Conservation (phyloP, 176 grass and related monocot species). For the Thinopyrum elongatum region DNA sequence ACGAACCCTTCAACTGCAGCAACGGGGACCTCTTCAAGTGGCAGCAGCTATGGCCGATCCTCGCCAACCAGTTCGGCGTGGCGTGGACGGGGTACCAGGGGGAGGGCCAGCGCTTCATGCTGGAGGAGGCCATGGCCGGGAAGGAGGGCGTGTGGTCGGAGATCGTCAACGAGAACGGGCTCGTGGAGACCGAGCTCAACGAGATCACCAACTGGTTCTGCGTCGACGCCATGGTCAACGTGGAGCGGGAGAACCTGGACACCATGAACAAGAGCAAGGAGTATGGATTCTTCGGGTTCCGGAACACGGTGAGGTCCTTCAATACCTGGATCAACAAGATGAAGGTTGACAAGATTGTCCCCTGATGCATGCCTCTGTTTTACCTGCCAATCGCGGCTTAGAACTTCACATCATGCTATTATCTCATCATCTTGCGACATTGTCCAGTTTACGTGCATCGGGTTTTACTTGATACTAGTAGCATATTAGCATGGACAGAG, state of each 20-base stretch:
- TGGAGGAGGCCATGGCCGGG: conserved; percentile 39
- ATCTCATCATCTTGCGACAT: no score
- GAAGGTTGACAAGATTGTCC: conserved; percentile 49
- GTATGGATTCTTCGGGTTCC: conserved; percentile 58
- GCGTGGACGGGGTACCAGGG: conserved; percentile 43
- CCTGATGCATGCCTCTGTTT: conserved; percentile 19
- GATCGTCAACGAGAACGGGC: conserved; percentile 43
- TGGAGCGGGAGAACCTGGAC: conserved; percentile 40
- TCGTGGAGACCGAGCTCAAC: conserved; percentile 31
- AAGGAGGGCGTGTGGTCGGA: conserved; percentile 50
- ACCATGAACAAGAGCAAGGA: conserved; percentile 74
- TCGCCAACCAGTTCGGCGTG: conserved; percentile 27
- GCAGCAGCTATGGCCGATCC: neutral
- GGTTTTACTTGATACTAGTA: neutral
- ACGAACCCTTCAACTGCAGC: no score
- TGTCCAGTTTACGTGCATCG: neutral
- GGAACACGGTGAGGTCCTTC: conserved; percentile 10
- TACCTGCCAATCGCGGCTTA: neutral
- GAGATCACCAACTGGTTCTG: conserved; percentile 50
- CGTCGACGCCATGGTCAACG: conserved; percentile 23
- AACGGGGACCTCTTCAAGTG: no score
- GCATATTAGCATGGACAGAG: neutral
- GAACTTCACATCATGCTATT: neutral
- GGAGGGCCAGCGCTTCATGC: conserved; percentile 39
- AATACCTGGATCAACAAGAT: conserved; percentile 56